A percentile compares a stretch with the other conserved stretches of the same genome.
Conservation (phyloP, 768 basidiomycete genomes). For the Candolleomyces aberdarensis region DNA sequence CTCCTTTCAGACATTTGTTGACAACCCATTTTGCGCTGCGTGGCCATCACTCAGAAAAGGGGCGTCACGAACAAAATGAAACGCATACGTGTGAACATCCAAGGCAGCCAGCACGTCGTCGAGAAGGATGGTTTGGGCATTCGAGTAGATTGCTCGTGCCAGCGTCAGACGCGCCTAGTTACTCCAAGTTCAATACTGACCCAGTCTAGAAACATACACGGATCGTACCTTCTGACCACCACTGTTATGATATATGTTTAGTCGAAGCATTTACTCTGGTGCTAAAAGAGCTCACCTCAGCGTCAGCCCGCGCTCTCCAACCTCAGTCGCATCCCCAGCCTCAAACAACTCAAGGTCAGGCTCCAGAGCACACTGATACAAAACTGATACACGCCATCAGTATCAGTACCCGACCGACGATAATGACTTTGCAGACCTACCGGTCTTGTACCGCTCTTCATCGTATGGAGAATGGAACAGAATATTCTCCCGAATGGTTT, state of each 20-base stretch:
- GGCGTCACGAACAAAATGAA: not conserved
- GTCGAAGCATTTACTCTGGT: not conserved
- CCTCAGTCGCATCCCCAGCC: slow-evolving; percentile 67
- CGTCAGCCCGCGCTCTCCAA: slow-evolving; percentile 69
- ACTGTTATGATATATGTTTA: slow-evolving; percentile 14
- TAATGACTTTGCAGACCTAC: too few relatives aligned
- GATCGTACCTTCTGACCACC: slow-evolving; percentile 39
- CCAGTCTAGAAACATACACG: not conserved
- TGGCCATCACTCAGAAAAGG: not conserved
- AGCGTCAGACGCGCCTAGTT: slow-evolving; percentile 37
- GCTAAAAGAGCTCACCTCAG: slow-evolving; percentile 27
- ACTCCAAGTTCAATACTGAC: not conserved
- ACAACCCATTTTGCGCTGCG: slow-evolving; percentile 84
- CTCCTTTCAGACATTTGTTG: slow-evolving; percentile 74
- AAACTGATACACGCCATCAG: slow-evolving; percentile 28
- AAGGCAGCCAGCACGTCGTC: slow-evolving; percentile 74
- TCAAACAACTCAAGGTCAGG: slow-evolving; percentile 67
- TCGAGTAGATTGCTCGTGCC: slow-evolving; percentile 44
- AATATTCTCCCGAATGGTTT: slow-evolving; percentile 80
- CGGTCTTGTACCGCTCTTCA: slow-evolving; percentile 70
- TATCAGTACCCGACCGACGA: too few relatives aligned
- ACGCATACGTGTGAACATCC: slow-evolving; percentile 34
- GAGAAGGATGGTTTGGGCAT: slow-evolving; percentile 60
- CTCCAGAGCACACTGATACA: slow-evolving; percentile 74
- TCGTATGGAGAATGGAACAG: slow-evolving; percentile 77